Evolutionary conservation across 176 grass and related monocot genomes (phyloP).

Genomic region (Saccharum officinarum): DNA sequence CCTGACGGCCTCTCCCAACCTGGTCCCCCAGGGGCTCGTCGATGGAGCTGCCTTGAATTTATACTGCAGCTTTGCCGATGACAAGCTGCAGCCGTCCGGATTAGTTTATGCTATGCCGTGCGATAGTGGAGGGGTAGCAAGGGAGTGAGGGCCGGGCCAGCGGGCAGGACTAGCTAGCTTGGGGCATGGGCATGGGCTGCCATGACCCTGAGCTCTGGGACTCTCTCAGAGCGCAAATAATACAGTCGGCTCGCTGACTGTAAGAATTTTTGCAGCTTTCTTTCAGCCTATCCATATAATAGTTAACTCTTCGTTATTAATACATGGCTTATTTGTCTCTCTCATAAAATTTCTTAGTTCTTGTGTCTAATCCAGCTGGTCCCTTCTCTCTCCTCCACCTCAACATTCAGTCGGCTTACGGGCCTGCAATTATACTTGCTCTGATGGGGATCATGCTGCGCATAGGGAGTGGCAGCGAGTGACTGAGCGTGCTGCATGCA

Average conservation of each 20-base stretch:
- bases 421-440: too few relatives aligned
- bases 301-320: too few relatives aligned
- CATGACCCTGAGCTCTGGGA: constrained; percentile 36
- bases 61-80: constrained; percentile 29
- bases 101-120: background rate
- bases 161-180: background rate
- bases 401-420: too few relatives aligned
- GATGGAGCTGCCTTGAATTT: constrained; percentile 30
- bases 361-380: too few relatives aligned
- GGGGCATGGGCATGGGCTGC: constrained; percentile 46
- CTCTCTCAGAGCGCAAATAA: background rate
- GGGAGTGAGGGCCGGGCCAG: background rate
- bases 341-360: too few relatives aligned
- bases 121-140: background rate
- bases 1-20: constrained; percentile 2
- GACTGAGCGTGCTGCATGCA: constrained; percentile 10
- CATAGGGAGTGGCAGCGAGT: background rate
- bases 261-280: too few relatives aligned
- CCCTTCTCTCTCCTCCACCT: too few relatives aligned
- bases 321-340: too few relatives aligned
- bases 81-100: background rate
- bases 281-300: too few relatives aligned
- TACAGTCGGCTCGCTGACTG: too few relatives aligned
- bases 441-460: constrained; percentile 18
- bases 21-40: constrained; percentile 20